Evolutionary conservation across 169 alveolate genomes (phyloP).

Genomic region (Babesia sp.): DNA sequence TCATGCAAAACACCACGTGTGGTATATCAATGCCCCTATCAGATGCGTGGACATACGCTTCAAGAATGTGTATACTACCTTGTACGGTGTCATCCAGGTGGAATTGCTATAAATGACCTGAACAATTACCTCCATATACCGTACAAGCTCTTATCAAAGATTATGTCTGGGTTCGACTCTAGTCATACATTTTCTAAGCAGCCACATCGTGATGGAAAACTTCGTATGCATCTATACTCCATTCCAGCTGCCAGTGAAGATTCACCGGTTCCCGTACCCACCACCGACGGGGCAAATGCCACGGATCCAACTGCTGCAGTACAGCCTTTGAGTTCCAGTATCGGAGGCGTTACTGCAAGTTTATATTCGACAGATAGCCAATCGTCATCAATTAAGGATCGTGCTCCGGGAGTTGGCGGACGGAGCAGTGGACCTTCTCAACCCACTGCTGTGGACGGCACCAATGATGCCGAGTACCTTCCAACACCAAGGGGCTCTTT

Average conservation of each 20-base stretch:
- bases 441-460: not conserved
- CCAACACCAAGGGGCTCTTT: not conserved
- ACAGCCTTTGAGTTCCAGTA: not conserved
- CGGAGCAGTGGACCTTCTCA: not conserved
- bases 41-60: slow-evolving; percentile 43
- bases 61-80: slow-evolving; percentile 45
- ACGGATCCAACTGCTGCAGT: not conserved
- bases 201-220: slow-evolving; percentile 49
- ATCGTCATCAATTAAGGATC: not conserved
- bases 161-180: slow-evolving; percentile 4
- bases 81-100: slow-evolving; percentile 15
- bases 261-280: not conserved
- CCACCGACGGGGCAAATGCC: not conserved
- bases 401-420: not conserved
- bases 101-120: slow-evolving; percentile 38
- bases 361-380: not conserved
- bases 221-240: slow-evolving; percentile 40
- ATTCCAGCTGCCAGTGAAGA: not conserved
- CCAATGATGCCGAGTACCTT: not conserved
- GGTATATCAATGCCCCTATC: slow-evolving; percentile 11
- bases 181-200: slow-evolving; percentile 15
- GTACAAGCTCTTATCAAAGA: slow-evolving; percentile 28
- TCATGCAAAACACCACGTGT: not conserved
- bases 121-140: slow-evolving; percentile 8
- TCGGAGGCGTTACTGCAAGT: not conserved